Conservation (phyloP, 208 protist genomes). For the Endotrypanum monterogeii region DNA sequence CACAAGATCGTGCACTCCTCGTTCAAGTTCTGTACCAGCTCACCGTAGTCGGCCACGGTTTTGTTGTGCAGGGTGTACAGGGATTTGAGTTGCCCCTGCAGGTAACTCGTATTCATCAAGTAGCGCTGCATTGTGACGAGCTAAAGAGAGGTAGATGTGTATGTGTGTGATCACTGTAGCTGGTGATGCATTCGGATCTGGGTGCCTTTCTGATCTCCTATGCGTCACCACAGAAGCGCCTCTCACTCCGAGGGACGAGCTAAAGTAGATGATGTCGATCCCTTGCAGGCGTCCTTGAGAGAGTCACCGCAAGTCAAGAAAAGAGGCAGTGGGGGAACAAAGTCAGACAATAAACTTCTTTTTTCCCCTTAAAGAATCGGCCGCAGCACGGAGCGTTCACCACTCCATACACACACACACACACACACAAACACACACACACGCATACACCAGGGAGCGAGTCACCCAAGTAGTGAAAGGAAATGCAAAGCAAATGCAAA, state of each 20-base stretch:
- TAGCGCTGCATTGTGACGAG: conserved; percentile 81
- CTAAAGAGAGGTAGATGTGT: neutral
- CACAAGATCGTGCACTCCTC: conserved; percentile 88
- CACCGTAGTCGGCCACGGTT: conserved; percentile 78
- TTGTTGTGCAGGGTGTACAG: conserved; percentile 83
- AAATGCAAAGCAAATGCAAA: neutral
- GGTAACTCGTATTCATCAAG: conserved; percentile 93
- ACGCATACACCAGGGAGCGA: neutral
- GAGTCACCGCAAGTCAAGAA: neutral
- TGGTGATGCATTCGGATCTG: neutral
- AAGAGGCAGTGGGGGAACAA: neutral
- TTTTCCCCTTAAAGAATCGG: neutral
- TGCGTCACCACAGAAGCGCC: neutral
- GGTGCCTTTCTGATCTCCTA: neutral
- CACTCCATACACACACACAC: too few relatives aligned
- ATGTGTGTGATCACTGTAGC: neutral
- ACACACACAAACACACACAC: conserved; percentile 9
- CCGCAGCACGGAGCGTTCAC: neutral
- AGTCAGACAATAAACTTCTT: neutral
- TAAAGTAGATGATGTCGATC: neutral
- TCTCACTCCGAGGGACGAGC: neutral
- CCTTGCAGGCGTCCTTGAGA: neutral
- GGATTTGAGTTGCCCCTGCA: conserved; percentile 80
- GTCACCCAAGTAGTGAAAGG: neutral
- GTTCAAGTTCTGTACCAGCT: conserved; percentile 85